phyloP scores from a whole-genome alignment of 208 protist genomes.

The Wallacemonas collosoma region DNA sequence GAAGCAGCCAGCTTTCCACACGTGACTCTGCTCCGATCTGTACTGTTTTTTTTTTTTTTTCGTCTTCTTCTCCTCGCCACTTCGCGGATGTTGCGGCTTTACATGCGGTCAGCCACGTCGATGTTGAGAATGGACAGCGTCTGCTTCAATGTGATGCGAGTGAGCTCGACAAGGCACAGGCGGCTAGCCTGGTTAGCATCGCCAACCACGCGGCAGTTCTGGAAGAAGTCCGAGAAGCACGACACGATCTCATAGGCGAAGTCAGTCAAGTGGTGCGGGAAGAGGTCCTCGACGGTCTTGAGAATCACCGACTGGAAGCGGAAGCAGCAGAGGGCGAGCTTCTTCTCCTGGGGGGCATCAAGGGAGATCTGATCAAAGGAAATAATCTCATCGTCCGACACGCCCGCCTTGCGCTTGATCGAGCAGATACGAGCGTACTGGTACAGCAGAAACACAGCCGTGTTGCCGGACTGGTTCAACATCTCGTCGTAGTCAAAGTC shows the following conservation, averaged over 20 bases:
- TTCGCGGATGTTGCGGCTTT: conserved; percentile 7
- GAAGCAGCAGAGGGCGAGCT: conserved; percentile 80
- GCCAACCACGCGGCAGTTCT: conserved; percentile 90
- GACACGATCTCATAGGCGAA: conserved; percentile 95
- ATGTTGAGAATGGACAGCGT: conserved; percentile 94
- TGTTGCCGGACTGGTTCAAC: conserved; percentile 97
- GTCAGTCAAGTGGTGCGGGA: conserved; percentile 95
- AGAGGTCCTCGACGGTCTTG: conserved; percentile 90
- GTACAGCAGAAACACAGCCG: conserved; percentile 97
- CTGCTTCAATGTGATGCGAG: conserved; percentile 87
- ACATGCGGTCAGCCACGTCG: conserved; percentile 84
- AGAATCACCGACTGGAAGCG: conserved; percentile 90
- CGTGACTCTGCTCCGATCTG: background rate
- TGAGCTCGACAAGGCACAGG: conserved; percentile 92
- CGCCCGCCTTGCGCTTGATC: conserved; percentile 91
- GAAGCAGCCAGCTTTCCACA: no score
- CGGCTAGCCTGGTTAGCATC: conserved; percentile 83
- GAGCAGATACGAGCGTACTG: conserved; percentile 96
- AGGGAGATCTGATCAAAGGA: conserved; percentile 65
- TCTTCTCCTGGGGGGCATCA: conserved; percentile 81
- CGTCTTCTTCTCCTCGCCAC: background rate
- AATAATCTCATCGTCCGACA: conserved; percentile 58
- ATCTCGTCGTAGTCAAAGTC: conserved; percentile 96
- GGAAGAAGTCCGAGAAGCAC: conserved; percentile 96
- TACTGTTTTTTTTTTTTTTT: background rate